Evolutionary conservation across 1,284 basidiomycete genomes (phyloP).

Genomic region (Cryptococcus sp.): DNA sequence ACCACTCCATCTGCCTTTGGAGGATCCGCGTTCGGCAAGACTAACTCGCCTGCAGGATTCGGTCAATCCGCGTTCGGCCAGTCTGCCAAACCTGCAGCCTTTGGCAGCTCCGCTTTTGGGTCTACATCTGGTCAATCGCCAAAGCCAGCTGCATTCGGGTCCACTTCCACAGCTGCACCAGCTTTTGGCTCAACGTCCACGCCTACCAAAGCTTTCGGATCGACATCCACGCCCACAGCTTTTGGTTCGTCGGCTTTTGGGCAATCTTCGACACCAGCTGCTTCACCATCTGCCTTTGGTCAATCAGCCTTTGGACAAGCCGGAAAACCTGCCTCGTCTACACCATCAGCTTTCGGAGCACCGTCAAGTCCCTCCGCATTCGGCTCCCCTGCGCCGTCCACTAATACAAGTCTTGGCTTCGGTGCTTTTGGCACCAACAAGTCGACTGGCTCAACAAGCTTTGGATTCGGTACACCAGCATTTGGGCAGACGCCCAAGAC

Average conservation of each 20-base stretch:
- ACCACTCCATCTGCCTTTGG: conserved; percentile 5
- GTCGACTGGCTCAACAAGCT: conserved; percentile 11
- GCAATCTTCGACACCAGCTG: neutral
- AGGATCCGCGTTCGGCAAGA: conserved; percentile 10
- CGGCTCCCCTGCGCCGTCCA: conserved; percentile 8
- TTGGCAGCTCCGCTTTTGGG: conserved; percentile 8
- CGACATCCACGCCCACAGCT: conserved; percentile 18
- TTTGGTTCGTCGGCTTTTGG: conserved; percentile 12
- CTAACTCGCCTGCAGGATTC: conserved; percentile 16
- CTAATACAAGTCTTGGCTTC: neutral
- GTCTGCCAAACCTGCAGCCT: conserved; percentile 13
- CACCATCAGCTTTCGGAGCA: conserved; percentile 21
- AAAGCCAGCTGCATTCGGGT: conserved; percentile 16
- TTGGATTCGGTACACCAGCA: conserved; percentile 26
- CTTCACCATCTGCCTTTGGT: conserved; percentile 25
- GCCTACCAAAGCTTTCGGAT: conserved; percentile 17
- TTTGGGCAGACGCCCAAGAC: conserved; percentile 24
- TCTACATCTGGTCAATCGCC: conserved; percentile 10
- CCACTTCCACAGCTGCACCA: no score
- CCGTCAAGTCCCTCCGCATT: conserved; percentile 9
- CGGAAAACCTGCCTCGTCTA: conserved; percentile 20
- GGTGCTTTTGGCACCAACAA: conserved; percentile 18
- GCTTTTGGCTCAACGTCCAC: conserved; percentile 24
- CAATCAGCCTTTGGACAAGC: conserved; percentile 28
- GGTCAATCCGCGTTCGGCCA: conserved; percentile 33